Evolutionary conservation across 2,329 filamentous ascomycete genomes (phyloP), one percentile per base, ranked within the genome.

Genomic region (Aspergillus sp.): DNA sequence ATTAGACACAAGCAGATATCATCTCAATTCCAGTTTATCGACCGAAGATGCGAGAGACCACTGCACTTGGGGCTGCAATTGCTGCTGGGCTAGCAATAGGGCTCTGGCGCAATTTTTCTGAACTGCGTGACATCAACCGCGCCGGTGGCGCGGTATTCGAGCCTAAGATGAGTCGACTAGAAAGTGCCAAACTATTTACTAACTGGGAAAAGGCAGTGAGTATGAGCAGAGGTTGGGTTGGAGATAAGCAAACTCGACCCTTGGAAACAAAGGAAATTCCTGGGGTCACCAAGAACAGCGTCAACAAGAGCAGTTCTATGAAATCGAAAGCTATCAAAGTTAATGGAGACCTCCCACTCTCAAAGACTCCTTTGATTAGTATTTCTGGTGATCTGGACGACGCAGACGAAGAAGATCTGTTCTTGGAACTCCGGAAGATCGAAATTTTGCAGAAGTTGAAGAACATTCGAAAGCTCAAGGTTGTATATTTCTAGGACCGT

Each of bases 1-100:
- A 28, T 39, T 49, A 86, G 77, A 88, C 85, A 5, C 89, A 95
- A 74, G 85, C 88, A 46, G 85, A 94, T 66, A 77, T 94, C 32
- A 87, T 85, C 56, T 81, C 82, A 33, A 91, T 94, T 55, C 84
- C 83, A 19, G 86, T 94, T 45, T 81, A 89, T 62, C 81, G 89
- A 12, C 88, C 89, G 0, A 77, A 81, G 47, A 94, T 94, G 88
- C 83, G 86, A 39, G 89, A 95, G 72, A 93, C 88, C 3, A 94
- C 89, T 0, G 85, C 88, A 1, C 76, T 94, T 1, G 89, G 89
- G 28, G 88, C 89, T 6, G 89, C 89, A 37, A 90, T 94, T 55
- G 88, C 89, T 12, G 89, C 89, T 6, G 89, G 88, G 9, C 82
- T 95, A 37, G 88, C 88, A 0, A 79, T 85, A 2, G 85, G 80